Percentiles rank a stretch among this genome's conserved stretches.
Conservation (phyloP, 2,329 filamentous ascomycete genomes). For the Fusarium metavorans region DNA sequence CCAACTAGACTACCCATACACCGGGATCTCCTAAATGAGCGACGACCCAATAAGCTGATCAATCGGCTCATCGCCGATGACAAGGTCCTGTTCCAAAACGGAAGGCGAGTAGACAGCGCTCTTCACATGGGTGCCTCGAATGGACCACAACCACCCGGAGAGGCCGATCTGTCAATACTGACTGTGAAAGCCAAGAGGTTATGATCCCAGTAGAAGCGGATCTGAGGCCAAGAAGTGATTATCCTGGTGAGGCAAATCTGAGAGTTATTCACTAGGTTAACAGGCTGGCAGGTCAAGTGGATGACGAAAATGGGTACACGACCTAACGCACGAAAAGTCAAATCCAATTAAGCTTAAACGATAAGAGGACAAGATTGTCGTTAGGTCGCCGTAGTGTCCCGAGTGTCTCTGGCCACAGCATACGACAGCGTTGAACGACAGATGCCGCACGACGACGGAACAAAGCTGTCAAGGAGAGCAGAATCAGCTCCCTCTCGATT, state of each 20-base stretch:
- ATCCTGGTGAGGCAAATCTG: background rate
- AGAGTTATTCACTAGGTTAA: background rate
- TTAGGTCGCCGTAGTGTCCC: background rate
- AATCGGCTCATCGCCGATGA: background rate
- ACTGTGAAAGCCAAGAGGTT: background rate
- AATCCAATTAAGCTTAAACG: slow-evolving; percentile 7
- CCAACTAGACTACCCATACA: background rate
- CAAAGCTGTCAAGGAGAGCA: background rate
- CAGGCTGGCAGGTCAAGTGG: background rate
- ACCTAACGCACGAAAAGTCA: background rate
- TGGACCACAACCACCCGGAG: background rate
- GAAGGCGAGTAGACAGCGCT: background rate
- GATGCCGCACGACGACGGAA: background rate
- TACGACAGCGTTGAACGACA: background rate
- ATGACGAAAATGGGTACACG: background rate
- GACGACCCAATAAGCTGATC: background rate
- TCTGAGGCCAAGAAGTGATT: background rate
- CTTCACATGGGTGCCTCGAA: slow-evolving; percentile 7
- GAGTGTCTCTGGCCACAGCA: background rate
- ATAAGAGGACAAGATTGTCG: background rate
- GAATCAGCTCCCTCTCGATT: background rate
- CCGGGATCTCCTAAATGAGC: background rate
- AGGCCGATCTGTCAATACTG: background rate
- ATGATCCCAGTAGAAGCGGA: background rate
- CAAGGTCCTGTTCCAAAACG: background rate